Evolutionary conservation across 2,329 filamentous ascomycete genomes (phyloP).

Genomic region (Scedosporium aurantiacum): DNA sequence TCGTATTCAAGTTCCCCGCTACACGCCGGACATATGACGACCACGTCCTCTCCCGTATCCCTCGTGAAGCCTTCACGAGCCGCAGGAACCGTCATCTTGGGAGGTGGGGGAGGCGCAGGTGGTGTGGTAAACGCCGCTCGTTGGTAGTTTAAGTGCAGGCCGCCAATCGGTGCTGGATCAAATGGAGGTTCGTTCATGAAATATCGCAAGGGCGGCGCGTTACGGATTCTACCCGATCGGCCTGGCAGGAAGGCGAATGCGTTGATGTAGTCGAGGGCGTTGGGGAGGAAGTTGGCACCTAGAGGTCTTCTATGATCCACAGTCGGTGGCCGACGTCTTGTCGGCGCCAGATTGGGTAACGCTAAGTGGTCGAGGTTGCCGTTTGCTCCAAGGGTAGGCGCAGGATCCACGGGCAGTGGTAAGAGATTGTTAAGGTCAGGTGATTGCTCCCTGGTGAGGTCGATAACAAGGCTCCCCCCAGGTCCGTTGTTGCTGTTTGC

Average conservation of each 20-base stretch:
- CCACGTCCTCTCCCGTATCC: constrained; percentile 57
- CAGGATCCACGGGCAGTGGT: neutral
- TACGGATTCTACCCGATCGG: neutral
- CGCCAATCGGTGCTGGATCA: neutral
- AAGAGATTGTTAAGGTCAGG: neutral
- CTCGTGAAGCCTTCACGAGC: constrained; percentile 71
- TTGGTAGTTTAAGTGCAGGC: constrained; percentile 11
- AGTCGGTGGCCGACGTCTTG: neutral
- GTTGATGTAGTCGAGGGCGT: neutral
- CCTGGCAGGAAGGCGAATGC: neutral
- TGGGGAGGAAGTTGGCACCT: neutral
- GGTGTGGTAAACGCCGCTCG: constrained; percentile 19
- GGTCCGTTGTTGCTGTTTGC: no score
- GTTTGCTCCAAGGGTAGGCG: neutral
- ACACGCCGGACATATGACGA: constrained; percentile 78
- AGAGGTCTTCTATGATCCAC: neutral
- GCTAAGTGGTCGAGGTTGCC: neutral
- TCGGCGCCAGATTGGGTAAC: neutral
- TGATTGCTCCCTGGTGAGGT: neutral
- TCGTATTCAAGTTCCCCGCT: constrained; percentile 73
- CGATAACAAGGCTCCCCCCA: neutral
- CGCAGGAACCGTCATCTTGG: constrained; percentile 51
- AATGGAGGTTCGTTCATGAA: neutral
- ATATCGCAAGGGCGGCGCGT: neutral
- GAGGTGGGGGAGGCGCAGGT: constrained; percentile 28